phyloP scores from a whole-genome alignment of 495 filamentous ascomycete species.

The Astrocystis sublimbata region DNA sequence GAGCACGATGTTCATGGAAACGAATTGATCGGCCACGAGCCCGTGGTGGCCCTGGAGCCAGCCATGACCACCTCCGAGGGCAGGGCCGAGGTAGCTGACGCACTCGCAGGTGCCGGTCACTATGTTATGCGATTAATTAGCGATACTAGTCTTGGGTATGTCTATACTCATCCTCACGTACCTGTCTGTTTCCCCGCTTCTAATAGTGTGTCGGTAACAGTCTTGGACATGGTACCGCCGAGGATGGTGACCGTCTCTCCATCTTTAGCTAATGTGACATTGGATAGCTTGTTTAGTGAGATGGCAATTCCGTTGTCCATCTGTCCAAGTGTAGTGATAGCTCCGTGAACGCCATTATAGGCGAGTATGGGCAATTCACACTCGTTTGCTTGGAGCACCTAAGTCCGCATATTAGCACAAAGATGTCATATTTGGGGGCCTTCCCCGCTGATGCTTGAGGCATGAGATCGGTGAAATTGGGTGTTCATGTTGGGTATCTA shows the following conservation, averaged over 20 bases:
- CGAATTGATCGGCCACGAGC: conserved; percentile 59
- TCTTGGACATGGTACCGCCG: conserved; percentile 47
- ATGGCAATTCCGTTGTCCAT: conserved; percentile 55
- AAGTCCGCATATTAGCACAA: background rate
- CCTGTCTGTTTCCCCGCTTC: conserved; percentile 41
- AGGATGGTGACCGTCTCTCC: conserved; percentile 52
- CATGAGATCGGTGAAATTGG: too few species aligned
- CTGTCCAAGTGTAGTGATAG: conserved; percentile 41
- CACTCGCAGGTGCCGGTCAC: conserved; percentile 60
- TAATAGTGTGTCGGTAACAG: conserved; percentile 40
- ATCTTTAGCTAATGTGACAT: conserved; percentile 42
- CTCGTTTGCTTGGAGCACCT: conserved; percentile 50
- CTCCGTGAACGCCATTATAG: conserved; percentile 50
- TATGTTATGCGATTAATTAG: conserved; percentile 22
- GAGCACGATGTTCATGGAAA: conserved; percentile 56
- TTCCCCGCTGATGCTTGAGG: too few species aligned
- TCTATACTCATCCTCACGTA: conserved; percentile 7
- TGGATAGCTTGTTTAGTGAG: conserved; percentile 42
- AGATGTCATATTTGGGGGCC: background rate
- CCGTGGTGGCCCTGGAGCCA: conserved; percentile 60
- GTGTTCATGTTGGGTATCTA: too few species aligned
- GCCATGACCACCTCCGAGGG: conserved; percentile 64
- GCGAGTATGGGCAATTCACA: conserved; percentile 53
- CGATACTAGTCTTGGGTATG: background rate
- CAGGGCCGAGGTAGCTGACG: conserved; percentile 55